Evolutionary conservation across 148 eudicot genomes (phyloP), one percentile per base, ranked within the genome.

Genomic region (Tetragonia tetragonoides): DNA sequence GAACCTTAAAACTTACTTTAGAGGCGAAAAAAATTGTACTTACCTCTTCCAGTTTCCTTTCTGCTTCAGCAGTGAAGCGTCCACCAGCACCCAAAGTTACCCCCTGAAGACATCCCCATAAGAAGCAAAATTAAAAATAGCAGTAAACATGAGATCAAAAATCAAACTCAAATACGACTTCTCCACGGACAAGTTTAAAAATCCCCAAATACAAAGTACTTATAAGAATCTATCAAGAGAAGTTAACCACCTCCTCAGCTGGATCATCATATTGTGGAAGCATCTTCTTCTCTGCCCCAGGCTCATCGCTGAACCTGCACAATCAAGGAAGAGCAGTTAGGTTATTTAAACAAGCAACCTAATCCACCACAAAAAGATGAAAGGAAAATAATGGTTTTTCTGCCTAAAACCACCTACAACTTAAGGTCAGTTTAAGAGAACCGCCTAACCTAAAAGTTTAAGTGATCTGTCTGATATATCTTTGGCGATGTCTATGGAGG

Each of bases 261-360:
- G 92, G 94, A 81, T 95, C 99, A 85, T 95, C 99, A 84, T 95
- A 95, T 39, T 93, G 97, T 64, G 99, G 94, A 74, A 95, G 97
- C 73, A 95, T 89, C 87, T 84, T 93, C 87, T 82, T 95, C 82
- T 88, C 92, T 66, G 81, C 73, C 69, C 89, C 93, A 23, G 77
- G 85, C 75, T 89, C 93, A 49, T 95, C 94, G 78, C 78, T 93
- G 77, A 95, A 95, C 87, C 98, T 93, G 81, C 46, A 84, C 69
- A 34, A 64, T 49, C 54, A 63, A 63, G 66, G 62, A 18, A 59
- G 57, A 47, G 56, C 10, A 78, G 15, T 28, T 70, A 37, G 60
- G 21, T 51, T 17, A 64, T 4, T 5, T 21, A 42, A 4, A 72
- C 41, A 71, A 34, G 51, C 37, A 78, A 37, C 1, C 12, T 63